These are phyloP conservation scores for Ustilago cynodontis DNA, from an alignment of 1,284 basidiomycete genomes.

Conservation along the genomic window DNA sequence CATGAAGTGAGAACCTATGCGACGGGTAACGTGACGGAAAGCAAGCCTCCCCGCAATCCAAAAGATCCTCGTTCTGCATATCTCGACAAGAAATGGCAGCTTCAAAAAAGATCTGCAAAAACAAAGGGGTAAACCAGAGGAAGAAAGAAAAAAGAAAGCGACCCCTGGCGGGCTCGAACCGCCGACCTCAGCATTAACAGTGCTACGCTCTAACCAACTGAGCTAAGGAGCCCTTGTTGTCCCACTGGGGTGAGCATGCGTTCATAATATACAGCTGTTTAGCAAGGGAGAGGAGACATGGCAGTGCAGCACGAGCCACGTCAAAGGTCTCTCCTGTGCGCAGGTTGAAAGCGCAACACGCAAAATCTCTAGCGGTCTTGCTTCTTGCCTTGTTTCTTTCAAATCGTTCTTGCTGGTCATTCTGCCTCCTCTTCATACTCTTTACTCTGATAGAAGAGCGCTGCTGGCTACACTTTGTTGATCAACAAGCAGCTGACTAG, in stretches of 20 bases:
- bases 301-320: constrained; percentile 27
- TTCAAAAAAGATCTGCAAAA: constrained; percentile 6
- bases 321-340: not conserved
- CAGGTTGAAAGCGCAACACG: not conserved
- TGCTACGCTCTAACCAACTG: constrained; percentile 63
- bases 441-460: not conserved
- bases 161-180: constrained; percentile 60
- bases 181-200: constrained; percentile 63
- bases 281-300: not conserved
- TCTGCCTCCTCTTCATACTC: not conserved
- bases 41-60: too few relatives aligned
- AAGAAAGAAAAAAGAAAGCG: constrained; percentile 13
- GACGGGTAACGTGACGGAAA: too few relatives aligned
- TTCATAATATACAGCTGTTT: not conserved
- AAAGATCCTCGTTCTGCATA: too few relatives aligned
- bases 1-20: too few relatives aligned
- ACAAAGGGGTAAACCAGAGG: not conserved
- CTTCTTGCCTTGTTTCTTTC: not conserved
- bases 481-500: too few relatives aligned
- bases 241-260: not conserved
- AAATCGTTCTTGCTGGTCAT: not conserved
- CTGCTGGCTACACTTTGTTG: not conserved
- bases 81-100: too few relatives aligned
- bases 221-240: constrained; percentile 42
- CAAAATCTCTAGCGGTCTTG: not conserved